These are phyloP conservation scores for Fallopia convolvulus DNA, from an alignment of 148 eudicot genomes.

Conservation along the genomic window DNA sequence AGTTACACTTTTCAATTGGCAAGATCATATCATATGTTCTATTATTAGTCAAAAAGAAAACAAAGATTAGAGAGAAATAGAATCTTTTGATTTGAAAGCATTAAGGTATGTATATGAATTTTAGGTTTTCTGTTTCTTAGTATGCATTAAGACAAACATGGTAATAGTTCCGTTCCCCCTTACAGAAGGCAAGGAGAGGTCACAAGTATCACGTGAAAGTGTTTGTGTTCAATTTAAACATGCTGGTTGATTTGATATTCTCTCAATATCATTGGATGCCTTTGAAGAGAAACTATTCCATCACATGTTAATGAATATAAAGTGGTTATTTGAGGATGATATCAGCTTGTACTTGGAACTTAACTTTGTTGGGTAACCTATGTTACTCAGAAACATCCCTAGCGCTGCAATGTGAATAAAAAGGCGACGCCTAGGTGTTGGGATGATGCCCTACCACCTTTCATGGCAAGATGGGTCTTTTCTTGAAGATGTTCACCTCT, in stretches of 20 bases:
- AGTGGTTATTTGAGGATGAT: not conserved
- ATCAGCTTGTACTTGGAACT: not conserved
- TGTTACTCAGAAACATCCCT: not conserved
- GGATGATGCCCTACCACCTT: no score
- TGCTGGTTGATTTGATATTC: not conserved
- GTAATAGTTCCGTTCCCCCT: not conserved
- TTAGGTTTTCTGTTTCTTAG: not conserved
- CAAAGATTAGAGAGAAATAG: not conserved
- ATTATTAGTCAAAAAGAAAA: no score
- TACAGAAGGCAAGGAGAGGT: not conserved
- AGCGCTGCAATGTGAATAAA: no score
- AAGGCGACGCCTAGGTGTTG: no score
- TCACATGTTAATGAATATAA: not conserved
- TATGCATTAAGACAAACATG: not conserved
- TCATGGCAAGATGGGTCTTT: no score
- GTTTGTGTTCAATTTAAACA: not conserved
- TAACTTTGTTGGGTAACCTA: not conserved
- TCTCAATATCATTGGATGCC: not conserved
- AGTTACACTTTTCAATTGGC: not conserved
- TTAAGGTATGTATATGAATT: not conserved
- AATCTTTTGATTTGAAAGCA: not conserved
- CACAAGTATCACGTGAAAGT: not conserved
- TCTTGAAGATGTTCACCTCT: no score
- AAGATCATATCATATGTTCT: no score
- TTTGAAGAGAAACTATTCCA: not conserved